Conservation (phyloP, 1,139 yeast species). For the Hansenula sp. region DNA sequence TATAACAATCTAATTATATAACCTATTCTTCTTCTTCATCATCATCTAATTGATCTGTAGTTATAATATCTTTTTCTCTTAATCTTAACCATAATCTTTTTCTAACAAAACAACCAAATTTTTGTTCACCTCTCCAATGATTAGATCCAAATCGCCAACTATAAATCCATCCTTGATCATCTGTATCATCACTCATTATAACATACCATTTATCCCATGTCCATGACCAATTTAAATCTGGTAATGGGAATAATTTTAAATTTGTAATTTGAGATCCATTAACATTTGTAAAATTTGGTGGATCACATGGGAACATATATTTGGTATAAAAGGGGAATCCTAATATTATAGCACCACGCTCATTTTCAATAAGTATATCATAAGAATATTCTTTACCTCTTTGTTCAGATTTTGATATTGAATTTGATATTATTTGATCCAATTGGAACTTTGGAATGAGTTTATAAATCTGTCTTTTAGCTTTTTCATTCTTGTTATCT, state of each 20-base stretch:
- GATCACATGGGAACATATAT: conserved; percentile 40
- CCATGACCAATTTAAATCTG: conserved; percentile 54
- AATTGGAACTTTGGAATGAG: not conserved
- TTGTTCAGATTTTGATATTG: not conserved
- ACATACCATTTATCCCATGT: conserved; percentile 61
- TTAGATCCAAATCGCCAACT: conserved; percentile 43
- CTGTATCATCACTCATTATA: conserved; percentile 56
- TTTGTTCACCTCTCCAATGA: conserved; percentile 58
- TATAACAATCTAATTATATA: not conserved
- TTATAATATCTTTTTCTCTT: conserved; percentile 19
- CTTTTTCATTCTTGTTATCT: too few relatives aligned
- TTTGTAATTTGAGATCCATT: conserved; percentile 24
- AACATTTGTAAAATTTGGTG: conserved; percentile 38
- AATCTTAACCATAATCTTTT: conserved; percentile 58
- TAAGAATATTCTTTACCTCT: not conserved
- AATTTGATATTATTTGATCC: conserved; percentile 1
- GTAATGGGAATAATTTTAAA: conserved; percentile 29
- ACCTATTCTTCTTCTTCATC: not conserved
- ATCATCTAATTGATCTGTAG: not conserved
- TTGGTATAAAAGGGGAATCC: conserved; percentile 51
- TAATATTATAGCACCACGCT: conserved; percentile 48
- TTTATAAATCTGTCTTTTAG: not conserved
- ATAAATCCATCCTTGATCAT: conserved; percentile 72
- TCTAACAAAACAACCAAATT: conserved; percentile 52
- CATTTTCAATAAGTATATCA: conserved; percentile 48